Evolutionary conservation across 2,329 filamentous ascomycete genomes (phyloP), one percentile per base, ranked within the genome.

Genomic region (Lecanicillium sp.): DNA sequence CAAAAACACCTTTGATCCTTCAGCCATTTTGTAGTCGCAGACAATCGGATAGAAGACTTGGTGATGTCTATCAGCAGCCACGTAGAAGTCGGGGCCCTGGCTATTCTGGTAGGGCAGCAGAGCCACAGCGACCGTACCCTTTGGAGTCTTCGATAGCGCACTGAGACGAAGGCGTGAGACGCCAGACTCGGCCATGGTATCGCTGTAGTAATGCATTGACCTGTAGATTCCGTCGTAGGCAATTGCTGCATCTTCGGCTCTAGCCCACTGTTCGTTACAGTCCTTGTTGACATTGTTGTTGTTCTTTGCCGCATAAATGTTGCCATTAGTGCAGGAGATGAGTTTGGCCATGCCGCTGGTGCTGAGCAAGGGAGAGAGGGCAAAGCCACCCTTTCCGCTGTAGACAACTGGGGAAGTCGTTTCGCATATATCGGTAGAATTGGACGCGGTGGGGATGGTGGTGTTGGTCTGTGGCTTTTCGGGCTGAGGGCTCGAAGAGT

Each of bases 181-280:
- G n/a, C 57, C 56, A 5, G 52, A 30, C 5, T 31, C 38, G 12
- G 39, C 39, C 56, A 62, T 61, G 38, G 55, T 53, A 41, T 59
- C 46, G 14, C 43, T 44, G 48, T 59, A 60, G 51, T 58, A 60
- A 46, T 60, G 54, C 47, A 60, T 48, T 9, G 55, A 34, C n/a
- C 51, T 44, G 6, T 40, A 37, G 4, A 40, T 40, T 19, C 47
- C 53, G 32, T 56, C 54, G 7, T 35, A 44, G 18, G 51, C 45
- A 10, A 56, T 39, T 5, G 43, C 41, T 10, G 50, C 45, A 1
- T 48, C 38, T 12, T 36, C 41, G 5, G 39, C 41, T n/a, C 29
- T 33, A 3, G 50, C 43, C 52, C 52, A 59, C 27, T 50, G 37
- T 25, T 44, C 44, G 36, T 45, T 51, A 45, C 49, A 55, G 29